Conservation (phyloP, 2,329 filamentous ascomycete genomes). For the Lachnellula subtilissima region DNA sequence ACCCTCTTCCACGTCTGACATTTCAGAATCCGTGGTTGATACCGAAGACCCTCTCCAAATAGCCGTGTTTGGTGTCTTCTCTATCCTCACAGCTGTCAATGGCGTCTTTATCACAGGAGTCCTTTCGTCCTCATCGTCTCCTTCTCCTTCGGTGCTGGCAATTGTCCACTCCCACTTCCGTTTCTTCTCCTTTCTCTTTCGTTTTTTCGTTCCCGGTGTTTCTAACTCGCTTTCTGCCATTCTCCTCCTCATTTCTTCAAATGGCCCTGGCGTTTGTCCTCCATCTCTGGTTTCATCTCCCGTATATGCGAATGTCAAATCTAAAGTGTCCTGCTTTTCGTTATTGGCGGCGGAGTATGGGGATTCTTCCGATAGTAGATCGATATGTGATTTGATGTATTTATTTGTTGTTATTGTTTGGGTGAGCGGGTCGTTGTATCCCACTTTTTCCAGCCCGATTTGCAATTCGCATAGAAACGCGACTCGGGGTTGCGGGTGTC, state of each 20-base stretch:
- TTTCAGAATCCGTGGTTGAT: constrained; percentile 12
- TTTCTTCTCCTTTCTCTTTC: constrained; percentile 54
- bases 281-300: constrained; percentile 54
- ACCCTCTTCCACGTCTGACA: constrained; percentile 12
- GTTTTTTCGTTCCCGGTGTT: constrained; percentile 39
- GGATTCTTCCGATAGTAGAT: constrained; percentile 53
- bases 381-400: constrained; percentile 60
- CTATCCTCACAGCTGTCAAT: constrained; percentile 18
- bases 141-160: constrained; percentile 34
- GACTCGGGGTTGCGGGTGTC: constrained; percentile 48
- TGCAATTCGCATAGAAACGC: constrained; percentile 50
- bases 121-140: constrained; percentile 40
- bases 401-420: constrained; percentile 60
- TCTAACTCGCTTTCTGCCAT: constrained; percentile 42
- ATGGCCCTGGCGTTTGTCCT: constrained; percentile 57
- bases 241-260: constrained; percentile 57
- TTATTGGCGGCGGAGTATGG: constrained; percentile 23
- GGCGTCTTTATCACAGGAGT: constrained; percentile 13
- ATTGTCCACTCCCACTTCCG: constrained; percentile 64
- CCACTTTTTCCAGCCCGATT: constrained; percentile 48
- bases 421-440: constrained; percentile 57
- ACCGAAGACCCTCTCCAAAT: constrained; percentile 19
- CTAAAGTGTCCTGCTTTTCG: constrained; percentile 38
- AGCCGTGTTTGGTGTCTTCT: constrained; percentile 21
- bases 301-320: constrained; percentile 47